Evolutionary conservation across 2,329 filamentous ascomycete genomes (phyloP).

Genomic region (Fusarium sp.): DNA sequence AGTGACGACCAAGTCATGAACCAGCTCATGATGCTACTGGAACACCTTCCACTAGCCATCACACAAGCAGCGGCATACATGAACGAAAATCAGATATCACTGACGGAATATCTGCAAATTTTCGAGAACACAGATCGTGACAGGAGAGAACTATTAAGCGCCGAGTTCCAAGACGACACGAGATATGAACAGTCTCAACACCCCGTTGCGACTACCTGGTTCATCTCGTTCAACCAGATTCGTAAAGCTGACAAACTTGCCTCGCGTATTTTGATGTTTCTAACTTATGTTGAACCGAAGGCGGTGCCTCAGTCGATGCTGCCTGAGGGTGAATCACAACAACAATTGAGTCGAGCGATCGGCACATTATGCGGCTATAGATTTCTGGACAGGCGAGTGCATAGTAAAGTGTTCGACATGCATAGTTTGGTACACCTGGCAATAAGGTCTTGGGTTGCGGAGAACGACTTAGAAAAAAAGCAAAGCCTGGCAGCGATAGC

Average conservation of each 20-base stretch:
- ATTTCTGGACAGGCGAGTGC: background rate
- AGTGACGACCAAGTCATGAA: too few species aligned
- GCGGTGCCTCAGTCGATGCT: background rate
- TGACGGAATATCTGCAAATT: background rate
- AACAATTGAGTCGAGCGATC: background rate
- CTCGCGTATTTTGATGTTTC: too few species aligned
- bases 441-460: background rate
- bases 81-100: background rate
- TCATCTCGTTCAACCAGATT: too few species aligned
- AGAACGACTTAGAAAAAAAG: background rate
- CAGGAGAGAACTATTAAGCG: too few species aligned
- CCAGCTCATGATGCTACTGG: background rate
- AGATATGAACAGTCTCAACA: too few species aligned
- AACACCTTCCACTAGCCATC: background rate
- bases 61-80: background rate
- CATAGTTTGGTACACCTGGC: background rate
- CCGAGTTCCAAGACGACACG: background rate
- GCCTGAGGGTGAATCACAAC: background rate
- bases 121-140: background rate
- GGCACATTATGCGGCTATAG: background rate
- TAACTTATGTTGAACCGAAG: background rate
- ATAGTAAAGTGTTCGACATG: background rate
- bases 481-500: background rate
- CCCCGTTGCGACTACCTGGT: background rate
- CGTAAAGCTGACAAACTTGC: too few species aligned